Evolutionary conservation across 257 asterid genomes (phyloP), one percentile per base, ranked within the genome.

Genomic region (Ilex asprella): DNA sequence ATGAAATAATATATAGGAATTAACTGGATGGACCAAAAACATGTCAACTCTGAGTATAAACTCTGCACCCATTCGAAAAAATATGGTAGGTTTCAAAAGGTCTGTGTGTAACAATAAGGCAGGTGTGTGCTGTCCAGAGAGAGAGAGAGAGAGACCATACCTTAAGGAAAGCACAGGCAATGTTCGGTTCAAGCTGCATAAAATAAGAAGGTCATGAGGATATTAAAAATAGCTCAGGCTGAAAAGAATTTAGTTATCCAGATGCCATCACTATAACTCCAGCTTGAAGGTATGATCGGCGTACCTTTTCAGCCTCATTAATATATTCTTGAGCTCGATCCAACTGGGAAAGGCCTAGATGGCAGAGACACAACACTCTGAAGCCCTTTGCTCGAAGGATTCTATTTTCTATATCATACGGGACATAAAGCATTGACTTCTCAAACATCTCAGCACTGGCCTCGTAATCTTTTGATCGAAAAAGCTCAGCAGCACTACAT

Each of bases 321-420:
- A 89, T 81, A 74, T 93, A 93, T 77, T 93, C 99, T 81, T 89
- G 85, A 76, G 99, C 96, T 79, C 94, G 85, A 71, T 89, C 96
- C 43, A 89, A 85, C 79, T 85, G 96, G 74, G 78, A 72, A 61
- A 93, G 84, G 76, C 88, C 95, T 30, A 93, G 70, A 78, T 87
- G 75, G 82, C 97, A 93, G 73, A 93, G 92, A 76, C 96, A 85
- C 64, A 92, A 80, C 57, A 87, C 91, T 73, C 96, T 79, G 67
- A 76, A 89, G 58, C 99, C 99, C 80, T 93, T 93, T 43, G 99
- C 96, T 77, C 82, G 80, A 60, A 89, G 84, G 63, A 73, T 81
- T 87, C 84, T 81, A 69, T 70, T 87, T 75, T 89, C 96, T 60
- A 87, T 67, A 75, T 90, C 88, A 43, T 78, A 80, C 65, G 96